Evolutionary conservation across 352 stramenopile genomes (phyloP), one percentile per base, ranked within the genome.

Genomic region (Phytophthora vignae): DNA sequence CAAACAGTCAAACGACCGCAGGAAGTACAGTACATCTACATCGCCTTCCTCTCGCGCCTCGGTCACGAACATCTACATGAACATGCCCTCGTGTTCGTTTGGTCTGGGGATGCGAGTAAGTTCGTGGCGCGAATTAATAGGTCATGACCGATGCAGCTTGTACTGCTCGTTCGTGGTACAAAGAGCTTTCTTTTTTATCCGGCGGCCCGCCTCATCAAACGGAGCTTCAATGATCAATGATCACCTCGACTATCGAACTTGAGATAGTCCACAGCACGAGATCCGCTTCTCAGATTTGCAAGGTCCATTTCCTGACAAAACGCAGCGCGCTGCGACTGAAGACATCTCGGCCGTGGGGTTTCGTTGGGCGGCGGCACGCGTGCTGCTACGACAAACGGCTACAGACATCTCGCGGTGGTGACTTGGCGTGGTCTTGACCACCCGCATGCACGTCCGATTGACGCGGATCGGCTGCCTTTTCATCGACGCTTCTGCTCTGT

Each of bases 331-430:
- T 17, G 25, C 54, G 44, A 65, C 19, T 38, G 52, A 57, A 72
- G 58, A 68, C 66, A 73, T 59, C 38, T 57, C 15, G 50, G 38
- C 2, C 36, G 19, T 25, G 52, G 11, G 52, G 19, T 61, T 40
- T 64, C 52, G 66, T 73, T 73, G 66, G 66, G 52, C 42, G 8
- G 38, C 21, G 58, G 66, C 66, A 73, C 66, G 56, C 59, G 65
- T 12, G 21, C 14, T 38, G 33, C 21, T 38, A 50, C 17, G 19
- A 33, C 65, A 64, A 82, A n/a, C 73, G 57, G 40, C 29, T 64
- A 10, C 22, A 53, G 27, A 29, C 11, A 61, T 27, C n/a, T 46
- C 31, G 31, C 60, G 33, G 40, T 63, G 22, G 56, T 64, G 53
- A 57, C 27, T 69, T 55, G 52, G 17, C 46, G 14, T 21, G 25